A percentile compares a stretch with the other conserved stretches of the same genome.
These are phyloP conservation scores for Asterella californica DNA, from an alignment of 225 moss, liverwort and hornwort genomes.

Conservation along the genomic window DNA sequence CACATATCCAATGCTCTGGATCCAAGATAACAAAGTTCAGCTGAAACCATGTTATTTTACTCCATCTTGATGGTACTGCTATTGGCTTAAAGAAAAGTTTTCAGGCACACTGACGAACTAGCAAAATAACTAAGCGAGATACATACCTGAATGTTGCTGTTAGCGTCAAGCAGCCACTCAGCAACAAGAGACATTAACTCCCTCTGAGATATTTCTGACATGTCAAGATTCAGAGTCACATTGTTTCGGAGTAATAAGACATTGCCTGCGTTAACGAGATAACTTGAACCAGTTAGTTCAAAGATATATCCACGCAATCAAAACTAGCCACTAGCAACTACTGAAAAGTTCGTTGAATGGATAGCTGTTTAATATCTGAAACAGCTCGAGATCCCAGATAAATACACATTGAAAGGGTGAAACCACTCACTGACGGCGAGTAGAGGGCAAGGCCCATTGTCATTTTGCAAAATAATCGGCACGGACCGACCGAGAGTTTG, in stretches of 20 bases:
- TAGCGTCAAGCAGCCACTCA: conserved; percentile 87
- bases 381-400: not conserved
- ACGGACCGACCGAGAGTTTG: conserved; percentile 80
- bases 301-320: not conserved
- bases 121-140: not conserved
- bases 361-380: not conserved
- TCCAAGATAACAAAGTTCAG: no score
- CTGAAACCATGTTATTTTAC: no score
- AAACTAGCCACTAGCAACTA: not conserved
- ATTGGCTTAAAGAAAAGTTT: no score
- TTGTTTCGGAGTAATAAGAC: conserved; percentile 84
- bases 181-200: conserved; percentile 82
- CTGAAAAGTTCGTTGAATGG: not conserved
- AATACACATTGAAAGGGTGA: not conserved
- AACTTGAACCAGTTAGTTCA: not conserved
- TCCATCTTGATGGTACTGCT: no score
- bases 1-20: not conserved
- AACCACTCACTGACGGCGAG: conserved; percentile 82
- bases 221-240: conserved; percentile 71
- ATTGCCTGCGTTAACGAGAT: conserved; percentile 61
- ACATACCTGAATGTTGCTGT: conserved; percentile 71
- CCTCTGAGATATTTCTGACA: conserved; percentile 73
- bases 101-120: not conserved
- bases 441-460: conserved; percentile 97
- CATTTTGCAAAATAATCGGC: conserved; percentile 96